A percentile compares a stretch with the other conserved stretches of the same genome.
These are phyloP conservation scores for Colletotrichum sp. DNA, from an alignment of 2,329 filamentous ascomycete genomes.

Conservation along the genomic window DNA sequence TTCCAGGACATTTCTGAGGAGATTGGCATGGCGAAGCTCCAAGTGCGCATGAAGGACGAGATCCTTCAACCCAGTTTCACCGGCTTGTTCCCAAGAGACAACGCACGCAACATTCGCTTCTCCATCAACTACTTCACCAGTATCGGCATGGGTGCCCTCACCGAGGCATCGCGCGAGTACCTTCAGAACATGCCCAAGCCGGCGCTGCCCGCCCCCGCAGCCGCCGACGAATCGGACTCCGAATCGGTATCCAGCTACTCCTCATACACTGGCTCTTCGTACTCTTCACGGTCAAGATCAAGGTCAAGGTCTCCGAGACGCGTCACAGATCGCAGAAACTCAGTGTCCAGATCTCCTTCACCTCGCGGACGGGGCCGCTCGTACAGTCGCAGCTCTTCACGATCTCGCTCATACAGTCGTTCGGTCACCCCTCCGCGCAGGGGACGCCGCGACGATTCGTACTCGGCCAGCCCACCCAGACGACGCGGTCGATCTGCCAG, in stretches of 20 bases:
- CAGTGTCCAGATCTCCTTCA: conserved; percentile 36
- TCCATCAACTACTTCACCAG: conserved; percentile 99
- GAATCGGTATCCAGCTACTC: conserved; percentile 82
- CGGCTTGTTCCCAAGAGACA: conserved; percentile 89
- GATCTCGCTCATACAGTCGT: conserved; percentile 38
- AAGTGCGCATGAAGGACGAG: conserved; percentile 79
- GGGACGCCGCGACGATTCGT: conserved; percentile 24
- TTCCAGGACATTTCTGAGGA: conserved; percentile 92
- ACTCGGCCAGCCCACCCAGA: conserved; percentile 35
- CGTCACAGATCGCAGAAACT: conserved; percentile 39
- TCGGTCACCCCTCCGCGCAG: conserved; percentile 22
- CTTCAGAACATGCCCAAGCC: conserved; percentile 91
- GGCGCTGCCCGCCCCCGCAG: conserved; percentile 70
- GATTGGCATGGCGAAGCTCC: conserved; percentile 81
- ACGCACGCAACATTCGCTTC: conserved; percentile 89
- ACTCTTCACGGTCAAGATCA: conserved; percentile 58
- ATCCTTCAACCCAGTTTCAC: conserved; percentile 78
- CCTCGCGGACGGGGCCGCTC: conserved; percentile 32
- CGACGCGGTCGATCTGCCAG: conserved; percentile 27
- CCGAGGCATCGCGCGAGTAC: conserved; percentile 92
- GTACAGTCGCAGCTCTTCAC: conserved; percentile 37
- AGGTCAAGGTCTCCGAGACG: conserved; percentile 46
- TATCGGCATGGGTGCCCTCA: conserved; percentile 93
- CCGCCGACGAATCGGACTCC: conserved; percentile 65
- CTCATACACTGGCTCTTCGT: conserved; percentile 70